Conservation (phyloP, 768 basidiomycete species). For the Suillus ampliporus region DNA sequence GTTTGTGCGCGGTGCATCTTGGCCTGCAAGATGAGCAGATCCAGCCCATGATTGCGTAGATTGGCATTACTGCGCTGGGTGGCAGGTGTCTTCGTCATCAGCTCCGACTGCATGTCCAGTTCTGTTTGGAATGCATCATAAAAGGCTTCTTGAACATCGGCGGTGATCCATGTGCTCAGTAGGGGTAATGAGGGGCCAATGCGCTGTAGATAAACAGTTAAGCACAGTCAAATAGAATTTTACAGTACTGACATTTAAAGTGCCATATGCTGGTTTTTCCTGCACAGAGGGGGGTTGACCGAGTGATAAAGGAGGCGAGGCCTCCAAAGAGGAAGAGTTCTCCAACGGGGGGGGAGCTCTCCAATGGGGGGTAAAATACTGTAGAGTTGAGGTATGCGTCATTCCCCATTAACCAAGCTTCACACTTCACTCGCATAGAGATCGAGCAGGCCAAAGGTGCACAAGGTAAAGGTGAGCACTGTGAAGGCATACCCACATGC, state of each 20-base stretch:
- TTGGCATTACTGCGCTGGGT: not conserved
- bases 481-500: not conserved
- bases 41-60: not conserved
- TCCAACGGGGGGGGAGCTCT: not conserved
- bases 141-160: not conserved
- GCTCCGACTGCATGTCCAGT: not conserved
- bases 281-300: not conserved
- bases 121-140: not conserved
- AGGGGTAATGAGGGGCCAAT: not conserved
- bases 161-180: slow-evolving; percentile 1
- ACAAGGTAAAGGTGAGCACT: not conserved
- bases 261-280: not conserved
- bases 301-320: not conserved
- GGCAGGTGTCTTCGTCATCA: not conserved
- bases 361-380: not conserved
- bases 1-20: slow-evolving; percentile 1
- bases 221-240: not conserved
- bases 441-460: not conserved
- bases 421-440: not conserved
- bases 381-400: not conserved
- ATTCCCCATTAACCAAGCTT: slow-evolving; percentile 1
- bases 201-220: not conserved
- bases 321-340: not conserved
- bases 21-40: not conserved
- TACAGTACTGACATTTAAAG: not conserved